These are phyloP conservation scores for Misopates orontium DNA, from an alignment of 257 asterid species.

Conservation along the genomic window DNA sequence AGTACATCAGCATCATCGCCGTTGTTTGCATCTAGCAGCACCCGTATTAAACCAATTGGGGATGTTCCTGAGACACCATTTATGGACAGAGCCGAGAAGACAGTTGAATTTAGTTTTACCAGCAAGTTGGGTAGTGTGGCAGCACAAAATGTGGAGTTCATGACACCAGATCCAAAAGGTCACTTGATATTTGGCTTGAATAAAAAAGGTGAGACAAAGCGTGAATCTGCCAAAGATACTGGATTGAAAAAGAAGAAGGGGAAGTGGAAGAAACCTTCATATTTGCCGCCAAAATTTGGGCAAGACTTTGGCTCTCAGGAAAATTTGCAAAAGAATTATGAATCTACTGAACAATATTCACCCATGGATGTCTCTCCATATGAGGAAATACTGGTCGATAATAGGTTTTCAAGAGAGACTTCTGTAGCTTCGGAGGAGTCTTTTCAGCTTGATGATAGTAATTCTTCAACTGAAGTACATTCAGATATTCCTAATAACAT, in stretches of 20 bases:
- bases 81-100: constrained; percentile 44
- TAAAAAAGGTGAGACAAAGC: constrained; percentile 57
- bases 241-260: constrained; percentile 76
- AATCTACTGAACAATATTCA: constrained; percentile 68
- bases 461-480: constrained; percentile 43
- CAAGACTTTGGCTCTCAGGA: constrained; percentile 50
- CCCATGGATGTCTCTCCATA: constrained; percentile 96
- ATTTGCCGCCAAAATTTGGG: constrained; percentile 42
- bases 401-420: constrained; percentile 56
- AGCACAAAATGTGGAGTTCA: constrained; percentile 49
- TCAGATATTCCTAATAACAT: constrained; percentile 39
- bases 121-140: constrained; percentile 44
- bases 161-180: constrained; percentile 58
- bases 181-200: constrained; percentile 46
- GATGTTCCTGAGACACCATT: constrained; percentile 40
- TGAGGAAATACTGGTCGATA: constrained; percentile 55
- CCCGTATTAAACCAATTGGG: constrained; percentile 35
- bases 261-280: constrained; percentile 50
- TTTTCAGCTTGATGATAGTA: constrained; percentile 42
- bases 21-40: constrained; percentile 36
- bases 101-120: constrained; percentile 54
- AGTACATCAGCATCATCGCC: constrained; percentile 35
- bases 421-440: constrained; percentile 76
- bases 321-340: constrained; percentile 41
- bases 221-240: constrained; percentile 58